Conservation (phyloP, 768 basidiomycete species). For the Brasilioporus rufonigricans region DNA sequence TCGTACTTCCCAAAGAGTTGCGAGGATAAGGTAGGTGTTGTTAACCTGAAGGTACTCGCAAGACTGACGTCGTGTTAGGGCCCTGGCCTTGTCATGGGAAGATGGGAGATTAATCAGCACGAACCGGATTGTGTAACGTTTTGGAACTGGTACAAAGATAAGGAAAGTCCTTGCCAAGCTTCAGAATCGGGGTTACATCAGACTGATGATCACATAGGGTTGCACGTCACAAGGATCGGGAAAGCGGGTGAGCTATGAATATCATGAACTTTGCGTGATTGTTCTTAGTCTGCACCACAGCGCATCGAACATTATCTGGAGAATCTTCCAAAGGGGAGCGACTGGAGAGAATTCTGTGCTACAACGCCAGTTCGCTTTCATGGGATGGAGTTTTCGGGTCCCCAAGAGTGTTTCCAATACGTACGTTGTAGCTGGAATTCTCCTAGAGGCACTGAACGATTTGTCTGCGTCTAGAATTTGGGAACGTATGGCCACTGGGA, state of each 20-base stretch:
- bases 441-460: constrained; percentile 11
- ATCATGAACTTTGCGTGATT: neutral
- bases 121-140: constrained; percentile 30
- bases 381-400: constrained; percentile 24
- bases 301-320: constrained; percentile 30
- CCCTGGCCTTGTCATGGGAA: constrained; percentile 20
- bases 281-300: constrained; percentile 3
- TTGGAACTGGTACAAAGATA: constrained; percentile 30
- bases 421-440: constrained; percentile 20
- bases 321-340: constrained; percentile 26
- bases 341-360: constrained; percentile 34
- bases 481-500: constrained; percentile 27
- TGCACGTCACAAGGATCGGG: constrained; percentile 24
- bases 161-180: constrained; percentile 13
- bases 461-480: constrained; percentile 5
- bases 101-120: constrained; percentile 24
- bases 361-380: constrained; percentile 31
- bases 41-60: neutral
- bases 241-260: constrained; percentile 17
- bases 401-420: constrained; percentile 21
- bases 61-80: constrained; percentile 11
- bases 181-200: too few species aligned
- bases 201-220: constrained; percentile 10
- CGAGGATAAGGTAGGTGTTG: constrained; percentile 18
- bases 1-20: constrained; percentile 18